Conservation (phyloP, 352 stramenopile genomes). For the Globisporangium apiculatum region DNA sequence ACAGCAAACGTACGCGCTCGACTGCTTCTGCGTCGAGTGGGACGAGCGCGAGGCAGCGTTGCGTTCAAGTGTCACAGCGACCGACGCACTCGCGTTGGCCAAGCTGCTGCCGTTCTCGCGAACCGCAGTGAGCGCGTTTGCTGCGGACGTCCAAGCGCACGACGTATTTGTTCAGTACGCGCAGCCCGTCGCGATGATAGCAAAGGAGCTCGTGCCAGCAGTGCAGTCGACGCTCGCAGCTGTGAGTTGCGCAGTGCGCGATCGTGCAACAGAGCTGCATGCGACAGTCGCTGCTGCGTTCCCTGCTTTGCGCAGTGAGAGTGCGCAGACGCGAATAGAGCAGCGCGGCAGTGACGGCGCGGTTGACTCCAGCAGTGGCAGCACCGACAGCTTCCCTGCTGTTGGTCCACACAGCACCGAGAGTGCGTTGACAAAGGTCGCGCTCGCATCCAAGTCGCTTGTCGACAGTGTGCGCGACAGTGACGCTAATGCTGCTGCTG, state of each 20-base stretch:
- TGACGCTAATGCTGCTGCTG: neutral
- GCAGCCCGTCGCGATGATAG: conserved; percentile 30
- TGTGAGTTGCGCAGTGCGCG: conserved; percentile 8
- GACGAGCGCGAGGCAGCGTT: conserved; percentile 26
- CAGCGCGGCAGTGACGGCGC: too few relatives aligned
- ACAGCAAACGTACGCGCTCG: conserved; percentile 20
- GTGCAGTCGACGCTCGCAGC: conserved; percentile 19
- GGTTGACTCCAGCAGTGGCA: too few relatives aligned
- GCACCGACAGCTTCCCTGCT: too few relatives aligned
- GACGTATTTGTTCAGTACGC: conserved; percentile 27
- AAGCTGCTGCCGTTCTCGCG: conserved; percentile 38
- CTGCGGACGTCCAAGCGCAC: conserved; percentile 12
- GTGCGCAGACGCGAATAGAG: too few relatives aligned
- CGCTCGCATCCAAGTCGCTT: conserved; percentile 31
- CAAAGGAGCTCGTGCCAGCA: conserved; percentile 16
- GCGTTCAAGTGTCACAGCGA: conserved; percentile 16
- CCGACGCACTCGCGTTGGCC: conserved; percentile 18
- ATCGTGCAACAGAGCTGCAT: neutral
- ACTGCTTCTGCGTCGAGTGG: conserved; percentile 43
- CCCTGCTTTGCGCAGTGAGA: too few relatives aligned
- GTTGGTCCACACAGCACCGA: too few relatives aligned
- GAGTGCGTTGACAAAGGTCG: conserved; percentile 19
- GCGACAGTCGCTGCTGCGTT: neutral
- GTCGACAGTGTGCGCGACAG: conserved; percentile 2
- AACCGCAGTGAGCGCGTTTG: neutral